Evolutionary conservation across 306 rosid genomes (phyloP), one percentile per base, ranked within the genome.

Genomic region (Geum urbanum): DNA sequence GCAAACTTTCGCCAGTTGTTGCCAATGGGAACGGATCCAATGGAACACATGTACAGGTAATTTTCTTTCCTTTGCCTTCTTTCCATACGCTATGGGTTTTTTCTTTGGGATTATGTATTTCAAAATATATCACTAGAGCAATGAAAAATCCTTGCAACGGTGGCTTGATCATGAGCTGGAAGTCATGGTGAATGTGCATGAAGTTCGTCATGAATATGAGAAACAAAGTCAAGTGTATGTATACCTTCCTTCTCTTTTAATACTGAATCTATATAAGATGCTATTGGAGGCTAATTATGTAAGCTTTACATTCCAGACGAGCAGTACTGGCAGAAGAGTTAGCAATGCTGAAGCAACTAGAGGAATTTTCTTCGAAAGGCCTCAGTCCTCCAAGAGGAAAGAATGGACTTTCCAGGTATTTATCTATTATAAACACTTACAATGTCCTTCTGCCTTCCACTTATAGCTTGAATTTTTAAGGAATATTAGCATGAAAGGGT

Each of bases 151-250:
- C 81, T 80, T 91, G 66, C 97, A 89, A 75, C 86, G 92, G 62
- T 95, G 97, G 99, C 96, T 95, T 78, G 99, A 95, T 84, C 92
- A 95, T 11, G 99, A 95, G 77, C 84, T 95, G 65, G 99, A 95
- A 89, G 96, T 95, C 84, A 86, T 89, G 96, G 95, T 95, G 79
- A 87, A 95, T 74, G 97, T 91, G 78, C 96, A 91, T 66, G 99
- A 95, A 95, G 99, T 95, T 64, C 99, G 99, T 74, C 84, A 78
- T 79, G 99, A 95, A 82, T 95, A 95, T 78, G 99, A 91, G 78
- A 95, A 84, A 84, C 99, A 95, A 77, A 95, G 99, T 79, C 92
- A 95, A 87, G 96, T 95, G 99, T 95, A 91, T 48, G 99, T 81
- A 66, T 66, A 18, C 15, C 22, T 35, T 60, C 52, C 11, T 79